phyloP scores from a whole-genome alignment of 768 basidiomycete genomes.

The Galerina sulciceps region DNA sequence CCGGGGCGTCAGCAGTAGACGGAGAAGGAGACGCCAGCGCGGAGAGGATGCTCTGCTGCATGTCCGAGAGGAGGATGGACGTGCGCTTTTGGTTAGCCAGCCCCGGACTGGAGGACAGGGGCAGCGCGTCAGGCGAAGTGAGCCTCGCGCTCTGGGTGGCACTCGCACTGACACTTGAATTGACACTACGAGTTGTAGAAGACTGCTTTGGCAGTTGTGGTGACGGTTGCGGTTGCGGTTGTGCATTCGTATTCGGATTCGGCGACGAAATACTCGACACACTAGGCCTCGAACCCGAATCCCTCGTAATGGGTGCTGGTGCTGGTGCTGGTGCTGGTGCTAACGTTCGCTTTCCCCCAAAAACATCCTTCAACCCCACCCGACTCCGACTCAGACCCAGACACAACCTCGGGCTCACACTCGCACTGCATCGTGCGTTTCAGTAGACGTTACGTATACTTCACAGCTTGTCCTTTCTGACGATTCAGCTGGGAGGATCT shows the following conservation, averaged over 20 bases:
- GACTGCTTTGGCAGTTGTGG: not conserved
- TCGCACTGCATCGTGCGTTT: conserved; percentile 22
- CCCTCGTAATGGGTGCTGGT: no score
- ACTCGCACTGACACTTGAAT: not conserved
- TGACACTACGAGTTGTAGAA: not conserved
- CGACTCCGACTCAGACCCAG: not conserved
- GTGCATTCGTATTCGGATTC: no score
- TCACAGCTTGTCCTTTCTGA: no score
- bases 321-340: no score
- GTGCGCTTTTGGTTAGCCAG: conserved; percentile 63
- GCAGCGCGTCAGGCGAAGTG: not conserved
- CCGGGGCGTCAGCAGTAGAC: conserved; percentile 12
- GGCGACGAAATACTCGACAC: no score
- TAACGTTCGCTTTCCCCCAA: no score
- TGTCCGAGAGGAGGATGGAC: conserved; percentile 65
- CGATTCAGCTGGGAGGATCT: no score
- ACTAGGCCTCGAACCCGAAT: no score
- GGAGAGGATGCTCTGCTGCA: conserved; percentile 58
- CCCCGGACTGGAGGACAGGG: conserved; percentile 17
- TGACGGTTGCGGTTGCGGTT: not conserved
- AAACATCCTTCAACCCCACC: no score
- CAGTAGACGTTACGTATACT: no score
- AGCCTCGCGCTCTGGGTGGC: not conserved
- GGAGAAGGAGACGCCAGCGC: conserved; percentile 41
- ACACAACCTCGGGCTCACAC: not conserved